Base-by-base conservation (phyloP, 768 basidiomycete genomes). In the Boletus sp. region DNA sequence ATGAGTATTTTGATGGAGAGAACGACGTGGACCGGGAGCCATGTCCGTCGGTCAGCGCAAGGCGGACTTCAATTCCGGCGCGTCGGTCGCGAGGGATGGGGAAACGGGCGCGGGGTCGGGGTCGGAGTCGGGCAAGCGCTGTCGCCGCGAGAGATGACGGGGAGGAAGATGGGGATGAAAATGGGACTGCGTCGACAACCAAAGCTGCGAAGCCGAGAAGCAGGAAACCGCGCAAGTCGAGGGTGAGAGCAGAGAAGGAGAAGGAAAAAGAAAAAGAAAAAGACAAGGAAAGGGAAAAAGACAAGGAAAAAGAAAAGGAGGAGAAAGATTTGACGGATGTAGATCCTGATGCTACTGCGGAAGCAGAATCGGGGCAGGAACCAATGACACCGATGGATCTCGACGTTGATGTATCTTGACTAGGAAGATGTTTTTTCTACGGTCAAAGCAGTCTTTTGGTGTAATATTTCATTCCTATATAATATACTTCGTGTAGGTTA, bases 1-100 rank as follows among this genome's bases (percentile, higher is more conserved):
- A 86, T 59, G 90, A 91, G 59, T 89, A 77, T 58, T 93, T 79
- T 64, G 88, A 90, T 42, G 84, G 81, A 6, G 87, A 88, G 25
- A 75, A 81, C 42, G 88, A 91, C 62, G 76, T 81, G 19, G 89
- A 90, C 54, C 74, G 65, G 42, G 75, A 78, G 25, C 75, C 80
- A 45, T 11, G 30, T 23, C 70, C 72, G 29, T 67, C 71, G 21
- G 53, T 57, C 21, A 54, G 60, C 43, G 46, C 61, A 45, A 64
- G 55, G 43, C 60, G 65, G 38, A 41, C 55, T 32, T 32, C 52
- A 11, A 47, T 32, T 7, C 41, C 45, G 10, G 58, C 9, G 34
- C 66, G 63, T 6, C 58, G 68, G 11, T 51, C 67, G 23, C 43
- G 71, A 25, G 66, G 66, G 5, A 8, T 52, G 13, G 67, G 65